Evolutionary conservation across 768 basidiomycete species (phyloP).

Genomic region (Xanthoconium stramineum): DNA sequence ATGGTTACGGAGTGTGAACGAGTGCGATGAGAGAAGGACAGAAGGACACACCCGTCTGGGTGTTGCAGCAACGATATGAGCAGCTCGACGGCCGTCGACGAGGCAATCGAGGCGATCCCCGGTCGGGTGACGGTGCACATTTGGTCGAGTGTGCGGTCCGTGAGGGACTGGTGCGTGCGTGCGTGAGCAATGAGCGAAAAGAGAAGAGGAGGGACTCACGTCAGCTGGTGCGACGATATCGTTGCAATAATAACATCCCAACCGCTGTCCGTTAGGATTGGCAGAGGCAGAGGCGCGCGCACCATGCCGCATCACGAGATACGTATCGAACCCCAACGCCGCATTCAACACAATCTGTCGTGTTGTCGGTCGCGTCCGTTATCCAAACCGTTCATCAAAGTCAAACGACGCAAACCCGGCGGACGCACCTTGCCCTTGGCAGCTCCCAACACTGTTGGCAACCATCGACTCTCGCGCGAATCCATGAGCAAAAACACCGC

Average conservation of each 20-base stretch:
- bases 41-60: slow-evolving; percentile 62
- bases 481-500: slow-evolving; percentile 95
- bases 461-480: slow-evolving; percentile 95
- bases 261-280: slow-evolving; percentile 31
- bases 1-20: too few species aligned
- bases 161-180: slow-evolving; percentile 46
- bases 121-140: slow-evolving; percentile 99
- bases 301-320: slow-evolving; percentile 96
- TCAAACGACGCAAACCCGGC: background rate
- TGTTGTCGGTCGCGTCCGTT: background rate
- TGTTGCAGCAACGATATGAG: slow-evolving; percentile 88
- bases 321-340: slow-evolving; percentile 93
- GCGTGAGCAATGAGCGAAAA: too few species aligned
- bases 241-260: slow-evolving; percentile 98
- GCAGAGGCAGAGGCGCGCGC: slow-evolving; percentile 41
- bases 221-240: slow-evolving; percentile 96
- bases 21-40: too few species aligned
- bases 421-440: slow-evolving; percentile 76
- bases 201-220: slow-evolving; percentile 42
- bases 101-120: slow-evolving; percentile 89
- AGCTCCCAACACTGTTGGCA: slow-evolving; percentile 86
- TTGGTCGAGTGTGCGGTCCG: slow-evolving; percentile 93
- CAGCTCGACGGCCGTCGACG: slow-evolving; percentile 89
- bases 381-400: too few species aligned
- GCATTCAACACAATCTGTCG: slow-evolving; percentile 89